These are phyloP conservation scores for Stereum hirsutum DNA, from an alignment of 1,284 basidiomycete genomes.

Conservation along the genomic window DNA sequence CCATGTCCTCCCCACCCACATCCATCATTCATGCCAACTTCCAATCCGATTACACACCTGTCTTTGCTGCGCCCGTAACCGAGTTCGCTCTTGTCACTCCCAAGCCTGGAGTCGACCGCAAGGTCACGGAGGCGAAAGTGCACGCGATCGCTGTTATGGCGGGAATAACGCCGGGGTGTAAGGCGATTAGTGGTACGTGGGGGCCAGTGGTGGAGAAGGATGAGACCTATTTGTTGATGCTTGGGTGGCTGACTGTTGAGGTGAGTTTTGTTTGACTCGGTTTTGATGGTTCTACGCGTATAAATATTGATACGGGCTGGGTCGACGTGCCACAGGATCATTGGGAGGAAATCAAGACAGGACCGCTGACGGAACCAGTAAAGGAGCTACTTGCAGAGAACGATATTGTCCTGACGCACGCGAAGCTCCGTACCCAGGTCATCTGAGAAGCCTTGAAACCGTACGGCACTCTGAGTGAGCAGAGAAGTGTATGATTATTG, in stretches of 20 bases:
- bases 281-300: no score
- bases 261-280: not conserved
- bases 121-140: not conserved
- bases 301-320: no score
- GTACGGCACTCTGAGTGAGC: no score
- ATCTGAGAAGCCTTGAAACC: no score
- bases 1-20: not conserved
- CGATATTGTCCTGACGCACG: not conserved
- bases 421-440: no score
- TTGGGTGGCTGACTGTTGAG: conserved; percentile 1
- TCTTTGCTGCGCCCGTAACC: not conserved
- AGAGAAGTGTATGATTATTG: no score
- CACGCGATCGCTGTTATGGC: not conserved
- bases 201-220: conserved; percentile 2
- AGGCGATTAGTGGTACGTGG: not conserved
- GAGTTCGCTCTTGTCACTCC: conserved; percentile 1
- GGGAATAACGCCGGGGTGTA: not conserved
- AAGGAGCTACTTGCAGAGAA: not conserved
- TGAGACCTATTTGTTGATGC: not conserved
- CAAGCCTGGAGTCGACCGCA: not conserved
- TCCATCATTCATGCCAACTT: not conserved
- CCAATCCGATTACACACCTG: not conserved
- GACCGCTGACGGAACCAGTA: not conserved
- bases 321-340: not conserved
- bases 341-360: not conserved